Conservation (phyloP, 768 basidiomycete species). For the Artomyces pyxidatus region DNA sequence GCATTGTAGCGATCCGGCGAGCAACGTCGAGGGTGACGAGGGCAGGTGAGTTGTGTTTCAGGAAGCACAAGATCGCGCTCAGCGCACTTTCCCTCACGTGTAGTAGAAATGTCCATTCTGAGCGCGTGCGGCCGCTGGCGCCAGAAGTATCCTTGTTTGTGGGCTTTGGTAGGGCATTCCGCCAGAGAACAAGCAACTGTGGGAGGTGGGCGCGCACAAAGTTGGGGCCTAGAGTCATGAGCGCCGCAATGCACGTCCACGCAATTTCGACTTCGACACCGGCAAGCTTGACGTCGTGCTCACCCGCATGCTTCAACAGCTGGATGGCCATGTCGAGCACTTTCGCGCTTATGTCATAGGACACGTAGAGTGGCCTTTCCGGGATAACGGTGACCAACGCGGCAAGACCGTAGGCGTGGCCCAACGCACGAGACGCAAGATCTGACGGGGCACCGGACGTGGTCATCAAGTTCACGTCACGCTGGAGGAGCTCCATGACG, state of each 20-base stretch:
- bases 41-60: constrained; percentile 65
- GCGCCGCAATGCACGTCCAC: constrained; percentile 84
- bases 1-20: constrained; percentile 75
- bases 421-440: constrained; percentile 62
- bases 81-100: constrained; percentile 87
- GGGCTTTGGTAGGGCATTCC: constrained; percentile 93
- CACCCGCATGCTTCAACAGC: constrained; percentile 83
- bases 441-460: constrained; percentile 69
- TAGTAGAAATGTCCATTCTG: constrained; percentile 88
- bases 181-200: constrained; percentile 91
- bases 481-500: constrained; percentile 75
- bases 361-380: constrained; percentile 85
- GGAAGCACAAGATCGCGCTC: constrained; percentile 81
- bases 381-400: constrained; percentile 82
- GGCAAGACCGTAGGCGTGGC: constrained; percentile 86
- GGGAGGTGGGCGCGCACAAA: constrained; percentile 92
- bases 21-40: constrained; percentile 89
- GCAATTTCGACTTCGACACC: constrained; percentile 86
- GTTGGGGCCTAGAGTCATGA: constrained; percentile 89
- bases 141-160: constrained; percentile 74
- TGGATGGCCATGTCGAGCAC: constrained; percentile 87
- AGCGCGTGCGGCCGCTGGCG: constrained; percentile 51
- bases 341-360: constrained; percentile 86
- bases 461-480: constrained; percentile 67
- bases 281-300: constrained; percentile 80